Evolutionary conservation across 768 basidiomycete species (phyloP), one percentile per base, ranked within the genome.

Genomic region (Rhizopogon vinicolor): DNA sequence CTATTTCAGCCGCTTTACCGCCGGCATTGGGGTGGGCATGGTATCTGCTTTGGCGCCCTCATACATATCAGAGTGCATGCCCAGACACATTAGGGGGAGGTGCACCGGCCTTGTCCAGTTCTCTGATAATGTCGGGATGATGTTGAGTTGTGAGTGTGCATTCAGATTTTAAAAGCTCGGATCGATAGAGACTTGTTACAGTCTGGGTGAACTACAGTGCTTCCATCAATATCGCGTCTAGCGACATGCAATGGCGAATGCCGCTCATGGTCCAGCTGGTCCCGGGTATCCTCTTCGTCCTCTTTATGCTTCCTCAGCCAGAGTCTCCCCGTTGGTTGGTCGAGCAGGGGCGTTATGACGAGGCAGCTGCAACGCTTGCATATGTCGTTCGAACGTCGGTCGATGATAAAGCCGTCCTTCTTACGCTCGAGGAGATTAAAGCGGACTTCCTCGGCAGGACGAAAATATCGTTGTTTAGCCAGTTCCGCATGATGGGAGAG

Each of bases 21-120:
- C 79, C 6, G 86, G 87, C 18, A 70, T 85, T 50, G 84, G 86
- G 7, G 75, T 85, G 29, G 83, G 84, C 13, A 77, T 79, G 74
- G 72, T 77, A 7, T 74, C 76, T 1, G 77, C 79, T 4, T 64
- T 82, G 1, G 74, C 79, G 5, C 80, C 81, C 12, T 70, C 78
- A 0, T 83, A 82, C 45, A 72, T 80, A 9, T 80, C 79, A 1
- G 81, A 82, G 62, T 80, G 73, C 46, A 72, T 74, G 3, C 80
- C 80, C 2, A 74, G 66, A 51, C 62, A 66, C 13, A 79, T 82
- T 43, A 73, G 81, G 37, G 80, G 81, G 2, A 72, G 80, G 7
- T 79, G 79, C 52, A 79, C 80, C 3, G 77, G 78, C 5, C 62
- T 75, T 45, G 68, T 78, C 31, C 78, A 73, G 59, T 56, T 65